phyloP scores from a whole-genome alignment of 192 early-diverging fungal species.

The Phycomyces blakesleeanus region DNA sequence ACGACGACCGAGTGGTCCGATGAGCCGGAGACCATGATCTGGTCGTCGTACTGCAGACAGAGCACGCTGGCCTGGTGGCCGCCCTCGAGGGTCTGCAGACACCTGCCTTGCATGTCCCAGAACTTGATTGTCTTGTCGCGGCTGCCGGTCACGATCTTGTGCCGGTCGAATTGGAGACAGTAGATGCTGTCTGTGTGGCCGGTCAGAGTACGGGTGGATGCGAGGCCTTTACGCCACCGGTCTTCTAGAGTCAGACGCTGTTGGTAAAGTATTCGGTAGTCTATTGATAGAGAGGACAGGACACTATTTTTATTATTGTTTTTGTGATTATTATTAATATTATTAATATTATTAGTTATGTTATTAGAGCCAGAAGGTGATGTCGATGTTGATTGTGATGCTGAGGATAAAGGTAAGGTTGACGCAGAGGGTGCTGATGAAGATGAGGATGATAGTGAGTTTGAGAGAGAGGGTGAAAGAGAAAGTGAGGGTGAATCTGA shows the following conservation, averaged over 20 bases:
- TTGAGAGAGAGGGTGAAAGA: no score
- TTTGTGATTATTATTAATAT: no score
- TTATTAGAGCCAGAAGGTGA: no score
- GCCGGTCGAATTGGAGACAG: constrained; percentile 83
- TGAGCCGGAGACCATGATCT: constrained; percentile 79
- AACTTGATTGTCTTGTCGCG: constrained; percentile 78
- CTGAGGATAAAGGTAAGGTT: no score
- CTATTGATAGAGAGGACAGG: background rate
- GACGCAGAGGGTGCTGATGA: no score
- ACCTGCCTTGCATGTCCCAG: constrained; percentile 61
- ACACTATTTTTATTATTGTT: no score
- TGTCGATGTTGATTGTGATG: no score
- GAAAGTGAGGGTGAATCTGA: no score
- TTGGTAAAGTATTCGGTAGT: constrained; percentile 15
- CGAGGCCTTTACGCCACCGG: constrained; percentile 16
- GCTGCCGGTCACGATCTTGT: constrained; percentile 77
- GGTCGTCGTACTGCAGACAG: constrained; percentile 83
- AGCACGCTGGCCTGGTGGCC: constrained; percentile 74
- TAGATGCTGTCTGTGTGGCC: constrained; percentile 86
- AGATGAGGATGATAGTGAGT: no score
- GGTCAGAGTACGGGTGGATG: background rate
- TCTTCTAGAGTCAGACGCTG: constrained; percentile 1
- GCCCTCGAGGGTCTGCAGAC: constrained; percentile 45
- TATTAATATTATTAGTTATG: no score
- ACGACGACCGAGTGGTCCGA: constrained; percentile 83